Percentiles rank a stretch among this genome's conserved stretches.
Conservation (phyloP, 1,139 yeast species). For the Blastobotrys capitulatus region DNA sequence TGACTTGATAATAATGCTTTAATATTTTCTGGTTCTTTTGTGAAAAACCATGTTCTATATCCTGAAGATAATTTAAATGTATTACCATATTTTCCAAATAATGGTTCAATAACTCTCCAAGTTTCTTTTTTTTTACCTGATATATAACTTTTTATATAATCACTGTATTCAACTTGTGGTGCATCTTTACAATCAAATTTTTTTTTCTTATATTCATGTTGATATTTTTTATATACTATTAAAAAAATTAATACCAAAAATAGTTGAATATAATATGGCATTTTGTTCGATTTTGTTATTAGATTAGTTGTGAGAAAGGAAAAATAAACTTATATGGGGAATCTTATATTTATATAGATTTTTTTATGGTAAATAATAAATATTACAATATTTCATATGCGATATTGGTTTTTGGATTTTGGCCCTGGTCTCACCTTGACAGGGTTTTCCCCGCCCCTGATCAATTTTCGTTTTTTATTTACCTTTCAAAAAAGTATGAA, state of each 20-base stretch:
- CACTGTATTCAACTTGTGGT: neutral
- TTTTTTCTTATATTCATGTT: neutral
- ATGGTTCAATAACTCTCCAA: conserved; percentile 5
- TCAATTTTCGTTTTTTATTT: too few relatives aligned
- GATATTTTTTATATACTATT: neutral
- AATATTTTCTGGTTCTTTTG: conserved; percentile 45
- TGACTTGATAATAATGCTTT: conserved; percentile 35
- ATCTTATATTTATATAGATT: too few relatives aligned
- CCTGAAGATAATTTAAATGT: conserved; percentile 4
- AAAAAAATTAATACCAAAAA: neutral
- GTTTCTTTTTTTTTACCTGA: neutral
- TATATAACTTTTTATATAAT: neutral
- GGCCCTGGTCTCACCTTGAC: too few relatives aligned
- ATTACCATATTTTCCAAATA: conserved; percentile 1
- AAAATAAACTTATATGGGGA: too few relatives aligned
- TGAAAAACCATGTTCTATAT: conserved; percentile 24
- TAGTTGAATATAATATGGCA: neutral
- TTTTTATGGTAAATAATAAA: too few relatives aligned
- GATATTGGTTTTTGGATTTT: too few relatives aligned
- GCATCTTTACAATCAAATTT: neutral
- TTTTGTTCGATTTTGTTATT: too few relatives aligned
- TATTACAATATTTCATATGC: too few relatives aligned
- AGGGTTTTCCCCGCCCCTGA: too few relatives aligned
- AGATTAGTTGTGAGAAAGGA: too few relatives aligned
- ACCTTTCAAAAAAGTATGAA: too few relatives aligned